Conservation (phyloP, 352 stramenopile genomes). For the Globisporangium nagaii region DNA sequence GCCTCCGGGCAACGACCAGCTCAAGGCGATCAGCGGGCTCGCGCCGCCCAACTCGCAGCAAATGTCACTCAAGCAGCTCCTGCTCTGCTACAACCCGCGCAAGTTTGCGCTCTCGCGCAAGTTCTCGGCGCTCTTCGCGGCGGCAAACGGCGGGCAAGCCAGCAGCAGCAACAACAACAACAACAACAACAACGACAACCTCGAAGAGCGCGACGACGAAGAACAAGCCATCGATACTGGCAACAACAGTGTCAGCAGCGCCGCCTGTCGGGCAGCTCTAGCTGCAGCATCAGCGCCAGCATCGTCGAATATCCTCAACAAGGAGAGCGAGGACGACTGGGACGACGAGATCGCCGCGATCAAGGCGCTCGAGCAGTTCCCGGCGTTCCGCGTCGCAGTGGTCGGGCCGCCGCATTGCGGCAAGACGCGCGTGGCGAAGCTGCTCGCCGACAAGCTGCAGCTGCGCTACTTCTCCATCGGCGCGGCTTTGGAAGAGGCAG, state of each 20-base stretch:
- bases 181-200: background rate
- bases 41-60: conserved; percentile 33
- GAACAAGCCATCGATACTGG: background rate
- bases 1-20: conserved; percentile 35
- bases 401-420: conserved; percentile 48
- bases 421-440: conserved; percentile 47
- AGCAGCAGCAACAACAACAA: background rate
- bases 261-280: background rate
- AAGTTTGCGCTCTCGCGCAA: conserved; percentile 65
- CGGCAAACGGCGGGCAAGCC: no score
- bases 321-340: conserved; percentile 29
- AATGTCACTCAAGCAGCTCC: conserved; percentile 75
- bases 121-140: conserved; percentile 37
- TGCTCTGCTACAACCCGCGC: conserved; percentile 64
- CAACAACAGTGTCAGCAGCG: background rate
- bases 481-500: conserved; percentile 32
- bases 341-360: conserved; percentile 35
- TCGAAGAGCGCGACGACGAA: background rate
- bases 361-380: conserved; percentile 30
- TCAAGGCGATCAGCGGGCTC: conserved; percentile 40
- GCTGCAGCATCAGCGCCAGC: background rate
- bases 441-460: conserved; percentile 33
- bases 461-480: conserved; percentile 47
- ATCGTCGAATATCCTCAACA: conserved; percentile 13
- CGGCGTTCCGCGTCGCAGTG: conserved; percentile 43